These are phyloP conservation scores for Boletus sp. DNA, from an alignment of 768 basidiomycete species.

Conservation along the genomic window DNA sequence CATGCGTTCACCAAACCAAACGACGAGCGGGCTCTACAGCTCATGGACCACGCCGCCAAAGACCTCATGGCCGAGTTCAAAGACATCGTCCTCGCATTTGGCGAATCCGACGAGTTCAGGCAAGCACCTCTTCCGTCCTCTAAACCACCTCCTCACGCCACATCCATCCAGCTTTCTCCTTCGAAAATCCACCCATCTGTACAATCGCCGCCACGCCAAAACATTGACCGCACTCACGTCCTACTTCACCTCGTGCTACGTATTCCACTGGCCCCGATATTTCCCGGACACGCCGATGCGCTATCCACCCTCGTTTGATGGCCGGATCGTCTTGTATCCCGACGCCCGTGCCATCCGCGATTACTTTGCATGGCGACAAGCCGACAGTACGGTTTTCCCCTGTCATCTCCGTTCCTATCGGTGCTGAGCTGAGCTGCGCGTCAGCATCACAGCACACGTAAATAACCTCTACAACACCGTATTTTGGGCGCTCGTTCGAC, in stretches of 20 bases:
- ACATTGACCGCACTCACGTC: conserved; percentile 82
- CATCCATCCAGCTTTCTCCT: conserved; percentile 72
- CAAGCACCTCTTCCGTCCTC: conserved; percentile 22
- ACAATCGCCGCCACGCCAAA: conserved; percentile 85
- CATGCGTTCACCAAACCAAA: conserved; percentile 91
- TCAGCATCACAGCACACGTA: conserved; percentile 71
- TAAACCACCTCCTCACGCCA: background rate
- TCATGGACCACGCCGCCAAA: conserved; percentile 91
- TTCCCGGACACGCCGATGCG: conserved; percentile 70
- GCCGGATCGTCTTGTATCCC: conserved; percentile 83
- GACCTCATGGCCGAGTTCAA: conserved; percentile 78
- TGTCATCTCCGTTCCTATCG: background rate
- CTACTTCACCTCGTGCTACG: conserved; percentile 87
- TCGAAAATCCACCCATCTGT: conserved; percentile 68
- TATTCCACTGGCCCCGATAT: conserved; percentile 80
- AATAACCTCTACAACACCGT: conserved; percentile 97
- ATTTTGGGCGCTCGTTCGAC: conserved; percentile 91
- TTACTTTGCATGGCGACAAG: conserved; percentile 96
- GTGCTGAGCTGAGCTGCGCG: conserved; percentile 16
- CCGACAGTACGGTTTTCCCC: conserved; percentile 68
- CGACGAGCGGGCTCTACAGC: conserved; percentile 76
- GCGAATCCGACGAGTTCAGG: conserved; percentile 98
- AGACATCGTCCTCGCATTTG: conserved; percentile 86
- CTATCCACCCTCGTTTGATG: conserved; percentile 93
- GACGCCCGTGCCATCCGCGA: conserved; percentile 69